These are phyloP conservation scores for Phytophthora pisi DNA, from an alignment of 352 stramenopile genomes.

Conservation along the genomic window DNA sequence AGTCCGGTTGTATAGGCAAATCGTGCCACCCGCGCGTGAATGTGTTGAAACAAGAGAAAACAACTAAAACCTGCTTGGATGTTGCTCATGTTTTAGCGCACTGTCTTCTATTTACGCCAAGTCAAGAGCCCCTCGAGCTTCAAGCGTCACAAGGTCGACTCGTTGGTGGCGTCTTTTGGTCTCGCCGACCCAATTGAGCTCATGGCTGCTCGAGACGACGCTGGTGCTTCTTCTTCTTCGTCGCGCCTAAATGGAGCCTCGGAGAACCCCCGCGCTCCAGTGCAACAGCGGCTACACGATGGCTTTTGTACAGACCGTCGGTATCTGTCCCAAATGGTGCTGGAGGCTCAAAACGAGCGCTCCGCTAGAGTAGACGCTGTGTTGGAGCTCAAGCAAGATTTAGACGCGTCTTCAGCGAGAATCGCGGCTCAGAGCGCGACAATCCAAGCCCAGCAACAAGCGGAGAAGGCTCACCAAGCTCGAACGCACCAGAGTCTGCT, in stretches of 20 bases:
- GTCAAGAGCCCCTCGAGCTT: conserved; percentile 13
- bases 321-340: conserved; percentile 58
- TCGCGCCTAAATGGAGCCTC: neutral
- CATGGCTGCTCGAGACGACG: conserved; percentile 16
- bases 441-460: conserved; percentile 31
- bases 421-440: conserved; percentile 57
- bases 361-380: conserved; percentile 52
- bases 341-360: conserved; percentile 35
- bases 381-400: conserved; percentile 60
- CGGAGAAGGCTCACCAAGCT: conserved; percentile 39
- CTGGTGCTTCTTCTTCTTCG: neutral
- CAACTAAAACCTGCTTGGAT: conserved; percentile 8
- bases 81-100: conserved; percentile 1
- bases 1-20: conserved; percentile 13
- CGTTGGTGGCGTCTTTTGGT: neutral
- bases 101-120: conserved; percentile 6
- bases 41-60: conserved; percentile 20
- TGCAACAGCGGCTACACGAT: conserved; percentile 54
- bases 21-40: conserved; percentile 1
- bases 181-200: neutral
- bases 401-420: conserved; percentile 51
- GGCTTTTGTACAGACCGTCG: conserved; percentile 53
- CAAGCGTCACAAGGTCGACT: conserved; percentile 23
- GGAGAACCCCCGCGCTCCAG: conserved; percentile 25
- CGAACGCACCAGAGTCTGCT: conserved; percentile 58